Percentiles rank a stretch among this genome's conserved stretches.
Evolutionary conservation across 2,329 filamentous ascomycete genomes (phyloP).

Genomic region (Fusarium liriodendri): DNA sequence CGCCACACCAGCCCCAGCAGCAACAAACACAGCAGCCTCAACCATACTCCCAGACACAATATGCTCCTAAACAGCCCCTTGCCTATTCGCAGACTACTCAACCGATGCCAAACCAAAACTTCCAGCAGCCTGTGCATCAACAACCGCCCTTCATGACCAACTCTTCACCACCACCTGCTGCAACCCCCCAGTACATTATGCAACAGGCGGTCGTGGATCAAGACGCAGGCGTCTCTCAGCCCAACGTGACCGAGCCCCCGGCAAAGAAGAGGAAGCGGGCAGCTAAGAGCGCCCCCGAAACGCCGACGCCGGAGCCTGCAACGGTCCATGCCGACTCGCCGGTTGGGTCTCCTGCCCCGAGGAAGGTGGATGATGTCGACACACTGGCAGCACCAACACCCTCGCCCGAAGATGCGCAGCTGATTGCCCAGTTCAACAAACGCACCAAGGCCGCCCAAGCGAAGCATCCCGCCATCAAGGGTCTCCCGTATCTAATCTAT

Average conservation of each 20-base stretch:
- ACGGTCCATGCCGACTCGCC: slow-evolving; percentile 43
- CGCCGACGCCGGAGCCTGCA: slow-evolving; percentile 43
- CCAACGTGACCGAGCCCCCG: slow-evolving; percentile 42
- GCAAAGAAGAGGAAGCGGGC: slow-evolving; percentile 54
- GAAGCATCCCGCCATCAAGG: slow-evolving; percentile 53
- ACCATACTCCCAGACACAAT: slow-evolving; percentile 37
- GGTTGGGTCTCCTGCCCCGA: slow-evolving; percentile 40
- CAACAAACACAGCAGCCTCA: slow-evolving; percentile 35
- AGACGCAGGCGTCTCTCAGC: slow-evolving; percentile 34
- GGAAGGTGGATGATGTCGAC: slow-evolving; percentile 52
- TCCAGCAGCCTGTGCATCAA: slow-evolving; percentile 41
- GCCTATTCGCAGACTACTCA: slow-evolving; percentile 33
- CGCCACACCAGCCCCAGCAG: slow-evolving; percentile 21
- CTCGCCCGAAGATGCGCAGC: slow-evolving; percentile 48
- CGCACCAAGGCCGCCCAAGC: slow-evolving; percentile 52
- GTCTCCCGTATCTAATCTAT: slow-evolving; percentile 52
- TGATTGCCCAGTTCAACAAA: slow-evolving; percentile 54
- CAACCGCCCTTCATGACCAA: slow-evolving; percentile 29
- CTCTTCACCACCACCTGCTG: slow-evolving; percentile 34
- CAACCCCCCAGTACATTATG: slow-evolving; percentile 37
- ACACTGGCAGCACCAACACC: slow-evolving; percentile 46
- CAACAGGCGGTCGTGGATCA: slow-evolving; percentile 38
- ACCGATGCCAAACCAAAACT: slow-evolving; percentile 23
- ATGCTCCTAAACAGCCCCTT: slow-evolving; percentile 34
- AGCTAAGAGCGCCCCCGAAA: slow-evolving; percentile 44